Conservation (phyloP, 768 basidiomycete species). For the Tubosaeta sp. region DNA sequence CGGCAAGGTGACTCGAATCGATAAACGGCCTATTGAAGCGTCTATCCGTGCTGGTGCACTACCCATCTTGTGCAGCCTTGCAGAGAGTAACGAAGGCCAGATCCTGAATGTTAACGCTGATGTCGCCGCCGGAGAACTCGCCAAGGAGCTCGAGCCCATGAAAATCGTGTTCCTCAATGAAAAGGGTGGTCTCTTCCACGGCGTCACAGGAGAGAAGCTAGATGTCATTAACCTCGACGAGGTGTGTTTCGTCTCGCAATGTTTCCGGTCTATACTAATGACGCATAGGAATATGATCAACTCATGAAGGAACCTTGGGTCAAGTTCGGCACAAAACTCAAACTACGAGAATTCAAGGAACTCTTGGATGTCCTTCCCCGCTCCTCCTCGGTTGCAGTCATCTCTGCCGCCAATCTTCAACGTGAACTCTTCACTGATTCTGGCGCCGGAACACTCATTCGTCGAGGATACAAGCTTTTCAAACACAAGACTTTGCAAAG, state of each 20-base stretch:
- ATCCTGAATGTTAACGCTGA: slow-evolving; percentile 99
- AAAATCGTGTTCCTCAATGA: slow-evolving; percentile 99
- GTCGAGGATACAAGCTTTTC: slow-evolving; percentile 97
- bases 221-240: slow-evolving; percentile 97
- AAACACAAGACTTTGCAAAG: slow-evolving; percentile 77
- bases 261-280: neutral
- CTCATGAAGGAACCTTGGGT: slow-evolving; percentile 99
- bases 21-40: slow-evolving; percentile 96
- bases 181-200: slow-evolving; percentile 97
- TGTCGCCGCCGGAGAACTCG: slow-evolving; percentile 95
- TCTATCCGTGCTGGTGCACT: slow-evolving; percentile 94
- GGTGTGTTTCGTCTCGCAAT: slow-evolving; percentile 35
- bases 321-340: slow-evolving; percentile 98
- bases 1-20: slow-evolving; percentile 90
- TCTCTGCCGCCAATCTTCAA: slow-evolving; percentile 87
- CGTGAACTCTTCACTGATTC: slow-evolving; percentile 98
- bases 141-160: slow-evolving; percentile 96
- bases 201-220: slow-evolving; percentile 93
- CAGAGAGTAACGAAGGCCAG: slow-evolving; percentile 94
- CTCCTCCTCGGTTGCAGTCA: slow-evolving; percentile 97
- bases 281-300: slow-evolving; percentile 79
- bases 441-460: slow-evolving; percentile 96
- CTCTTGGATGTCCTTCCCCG: slow-evolving; percentile 97
- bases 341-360: slow-evolving; percentile 98
- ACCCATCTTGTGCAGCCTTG: slow-evolving; percentile 92